Base-by-base conservation (phyloP, 805 yeast species). In the Cyberlindnera mississippiensis region DNA sequence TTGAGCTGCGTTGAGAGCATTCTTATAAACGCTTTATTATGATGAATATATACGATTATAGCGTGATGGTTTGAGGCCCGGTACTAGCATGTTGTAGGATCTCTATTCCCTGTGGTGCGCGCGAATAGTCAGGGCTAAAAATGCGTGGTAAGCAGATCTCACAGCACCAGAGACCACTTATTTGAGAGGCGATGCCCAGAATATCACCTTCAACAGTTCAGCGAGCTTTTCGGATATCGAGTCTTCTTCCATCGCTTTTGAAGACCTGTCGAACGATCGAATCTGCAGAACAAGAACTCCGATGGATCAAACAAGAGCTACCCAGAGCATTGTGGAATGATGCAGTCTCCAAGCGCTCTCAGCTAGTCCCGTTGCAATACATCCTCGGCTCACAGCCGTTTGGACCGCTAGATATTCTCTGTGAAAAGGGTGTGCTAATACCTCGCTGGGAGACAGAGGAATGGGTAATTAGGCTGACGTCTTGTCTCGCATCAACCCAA, bases 381-480 rank as follows among this genome's bases (percentile, higher is more conserved):
- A 76, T 91, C 10, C 64, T 91, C 9, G 89, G 93, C 0, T 64
- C 78, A 0, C 97, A 90, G 62, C 98, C 98, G 1, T 91, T 91
- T 67, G 95, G 93, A 0, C 55, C 60, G 1, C 57, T 91, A 37
- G 76, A 75, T 11, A 71, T 91, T 4, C 42, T 53, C 19, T 86
- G 96, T 53, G 53, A 61, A 22, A 67, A 66, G 1, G 79, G 79
- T 0, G 97, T 88, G 2, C 64, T 91, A 45, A 90, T 91, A 20
- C 98, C 99, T 0, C 64, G 99, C 37, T 81, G 91, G 84, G 99
- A 91, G 58, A 91, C 99, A 0, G 98, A 91, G 59, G 96, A 88
- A 55, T 91, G 97, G 97, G 67, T 75, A 9, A 28, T 65, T 22
- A 70, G 69, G 41, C 57, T 84, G 16, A 61, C 66, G 12, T 14